Base-by-base conservation (phyloP, 163 green algal genomes). In the Scenedesmus sp. region DNA sequence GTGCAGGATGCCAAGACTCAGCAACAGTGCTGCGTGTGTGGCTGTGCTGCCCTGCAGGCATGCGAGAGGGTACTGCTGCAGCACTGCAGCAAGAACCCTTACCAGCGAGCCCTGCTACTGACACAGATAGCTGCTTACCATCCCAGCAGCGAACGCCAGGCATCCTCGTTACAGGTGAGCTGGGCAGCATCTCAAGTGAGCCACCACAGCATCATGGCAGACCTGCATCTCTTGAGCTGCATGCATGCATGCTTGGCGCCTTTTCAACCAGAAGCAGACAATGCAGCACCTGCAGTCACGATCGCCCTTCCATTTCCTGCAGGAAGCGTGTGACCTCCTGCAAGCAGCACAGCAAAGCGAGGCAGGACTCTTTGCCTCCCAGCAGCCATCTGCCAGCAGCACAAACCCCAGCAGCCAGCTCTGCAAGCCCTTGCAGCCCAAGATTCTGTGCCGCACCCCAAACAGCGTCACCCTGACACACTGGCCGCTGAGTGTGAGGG, bases 31-130 rank as follows among this genome's bases (percentile, higher is more conserved):
- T 73, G 62, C 62, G 1, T 73, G 10, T 12, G 13, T 62, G 59
- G 59, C 83, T 77, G 20, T 88, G 59, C 83, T 77, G 83, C 83
- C 34, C 57, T 92, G 84, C 90, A 87, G 85, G 86, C 64, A 46
- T 95, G 93, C 81, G 95, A 97, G 91, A 93, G 95, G 70, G 85
- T 66, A 83, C 93, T 97, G 90, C 90, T 97, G 79, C 26, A 82
- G 56, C 87, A 82, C 12, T 93, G 87, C 62, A 92, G 87, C 77
- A 95, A 96, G 82, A 97, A 97, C 90, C 64, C 77, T 0, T 96
- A 96, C 82, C 91, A 97, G 87, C 91, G 86, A 6, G 95, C 95
- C 20, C 73, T 98, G 83, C 82, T 96, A 87, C 91, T 96, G 64
- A 95, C 95, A 55, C 92, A 96, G 77, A 95, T 95, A 86, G 95